These are phyloP conservation scores for Linnemannia exigua DNA, from an alignment of 192 early-diverging fungal species.

Conservation along the genomic window DNA sequence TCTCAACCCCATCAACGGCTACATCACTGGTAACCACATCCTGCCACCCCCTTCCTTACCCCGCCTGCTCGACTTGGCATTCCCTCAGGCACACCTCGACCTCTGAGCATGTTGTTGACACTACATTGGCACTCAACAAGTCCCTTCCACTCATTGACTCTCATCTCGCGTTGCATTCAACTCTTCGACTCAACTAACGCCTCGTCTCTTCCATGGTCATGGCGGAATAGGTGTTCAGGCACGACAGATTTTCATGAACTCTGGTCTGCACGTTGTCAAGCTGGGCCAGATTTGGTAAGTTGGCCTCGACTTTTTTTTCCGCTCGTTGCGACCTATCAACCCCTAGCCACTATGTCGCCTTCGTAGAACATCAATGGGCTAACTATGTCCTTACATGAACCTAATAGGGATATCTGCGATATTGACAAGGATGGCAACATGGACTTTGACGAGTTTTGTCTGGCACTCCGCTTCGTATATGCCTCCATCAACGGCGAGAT, in stretches of 20 bases:
- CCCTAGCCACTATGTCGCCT: neutral
- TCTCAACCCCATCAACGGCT: constrained; percentile 64
- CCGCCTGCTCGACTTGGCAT: no score
- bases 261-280: constrained; percentile 36
- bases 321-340: neutral
- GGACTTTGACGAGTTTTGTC: constrained; percentile 88
- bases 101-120: neutral
- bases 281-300: constrained; percentile 55
- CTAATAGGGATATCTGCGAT: constrained; percentile 78
- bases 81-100: no score
- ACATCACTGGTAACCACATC: constrained; percentile 58
- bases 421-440: constrained; percentile 87
- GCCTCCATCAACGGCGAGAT: constrained; percentile 71
- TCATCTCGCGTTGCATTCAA: constrained; percentile 9
- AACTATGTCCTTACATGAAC: neutral
- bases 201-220: neutral
- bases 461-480: constrained; percentile 85
- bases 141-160: neutral
- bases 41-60: neutral
- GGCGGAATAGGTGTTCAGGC: constrained; percentile 35
- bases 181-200: neutral
- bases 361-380: neutral
- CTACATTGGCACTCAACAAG: neutral
- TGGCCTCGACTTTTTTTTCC: neutral
- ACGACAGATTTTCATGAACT: constrained; percentile 53